Base-by-base conservation (phyloP, 202 grass and related monocot genomes). In the Musa balbisiana region DNA sequence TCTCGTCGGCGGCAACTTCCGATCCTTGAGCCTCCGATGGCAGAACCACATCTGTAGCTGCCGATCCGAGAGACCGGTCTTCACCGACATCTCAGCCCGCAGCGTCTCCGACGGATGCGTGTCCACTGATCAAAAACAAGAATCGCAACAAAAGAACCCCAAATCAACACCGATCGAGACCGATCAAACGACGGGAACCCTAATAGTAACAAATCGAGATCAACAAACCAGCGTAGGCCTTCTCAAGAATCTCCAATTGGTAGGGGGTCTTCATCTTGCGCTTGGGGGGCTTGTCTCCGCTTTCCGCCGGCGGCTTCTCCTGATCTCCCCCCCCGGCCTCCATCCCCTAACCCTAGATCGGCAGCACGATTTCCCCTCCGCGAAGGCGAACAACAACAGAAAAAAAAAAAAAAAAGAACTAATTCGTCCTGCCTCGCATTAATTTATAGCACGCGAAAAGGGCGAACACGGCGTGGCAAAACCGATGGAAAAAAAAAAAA, bases 41-140 rank as follows among this genome's bases (percentile, higher is more conserved):
- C 91, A 99, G 87, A 99, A 99, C 95, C 95, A 99, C 89, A 99
- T 99, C 86, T 99, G 91, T 26, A 99, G 91, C 75, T 99, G 95
- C 67, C 91, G 83, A 82, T 99, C 95, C 14, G 88, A 88, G 2
- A 94, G 77, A 2, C 80, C 85, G 26, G 91, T 66, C 75, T 90
- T 89, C 26, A 62, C 80, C 0, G 91, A 92, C 54, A 99, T 76
- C 71, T 91, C 91, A 2, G 71, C 87, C 9, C 89, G 83, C 76
- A 82, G 20, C 6, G 71, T 55, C 81, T 99, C 95, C 52, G 83
- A 87, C 0, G 89, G 91, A 15, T 99, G 94, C 10, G 77, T 73
- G 16, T 99, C 89, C 74, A 83, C 95, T 99, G 85, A 83, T 75
- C 4, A 8, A 43, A 43, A 43, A 43, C 65, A 13, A 49, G 15